Conservation (phyloP, 2,329 filamentous ascomycete species). For the Neopestalotiopsis clavispora region DNA sequence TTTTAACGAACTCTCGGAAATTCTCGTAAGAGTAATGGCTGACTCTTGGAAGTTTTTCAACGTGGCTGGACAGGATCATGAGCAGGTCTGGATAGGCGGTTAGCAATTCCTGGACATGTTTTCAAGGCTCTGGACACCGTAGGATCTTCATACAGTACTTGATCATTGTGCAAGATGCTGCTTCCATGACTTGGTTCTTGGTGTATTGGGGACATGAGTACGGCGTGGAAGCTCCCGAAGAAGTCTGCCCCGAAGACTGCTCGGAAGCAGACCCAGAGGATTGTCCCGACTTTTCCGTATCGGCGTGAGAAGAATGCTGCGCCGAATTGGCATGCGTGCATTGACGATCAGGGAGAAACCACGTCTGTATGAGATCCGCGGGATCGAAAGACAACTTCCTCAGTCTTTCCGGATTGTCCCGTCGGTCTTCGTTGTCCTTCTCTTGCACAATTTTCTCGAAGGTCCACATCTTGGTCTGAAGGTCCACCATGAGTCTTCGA, state of each 20-base stretch:
- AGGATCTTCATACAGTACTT: neutral
- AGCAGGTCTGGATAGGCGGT: neutral
- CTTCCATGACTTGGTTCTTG: neutral
- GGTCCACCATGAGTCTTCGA: neutral
- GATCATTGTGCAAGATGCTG: neutral
- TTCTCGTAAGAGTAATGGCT: neutral
- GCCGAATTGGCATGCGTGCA: too few species aligned
- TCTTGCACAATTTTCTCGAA: neutral
- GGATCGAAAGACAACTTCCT: neutral
- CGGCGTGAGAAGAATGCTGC: too few species aligned
- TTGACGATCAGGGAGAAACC: neutral
- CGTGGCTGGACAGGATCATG: neutral
- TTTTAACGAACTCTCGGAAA: neutral
- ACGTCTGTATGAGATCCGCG: neutral
- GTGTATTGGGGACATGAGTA: neutral
- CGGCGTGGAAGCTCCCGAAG: too few species aligned
- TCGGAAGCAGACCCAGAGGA: too few species aligned
- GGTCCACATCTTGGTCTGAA: conserved; percentile 2
- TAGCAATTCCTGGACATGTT: neutral
- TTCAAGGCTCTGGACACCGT: too few species aligned
- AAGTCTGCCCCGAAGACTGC: neutral
- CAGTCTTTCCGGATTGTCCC: neutral
- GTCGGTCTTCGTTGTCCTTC: neutral
- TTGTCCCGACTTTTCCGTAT: neutral
- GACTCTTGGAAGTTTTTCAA: neutral